These are phyloP conservation scores for Pseudocercospora eumusae DNA, from an alignment of 2,329 filamentous ascomycete genomes.

Conservation along the genomic window DNA sequence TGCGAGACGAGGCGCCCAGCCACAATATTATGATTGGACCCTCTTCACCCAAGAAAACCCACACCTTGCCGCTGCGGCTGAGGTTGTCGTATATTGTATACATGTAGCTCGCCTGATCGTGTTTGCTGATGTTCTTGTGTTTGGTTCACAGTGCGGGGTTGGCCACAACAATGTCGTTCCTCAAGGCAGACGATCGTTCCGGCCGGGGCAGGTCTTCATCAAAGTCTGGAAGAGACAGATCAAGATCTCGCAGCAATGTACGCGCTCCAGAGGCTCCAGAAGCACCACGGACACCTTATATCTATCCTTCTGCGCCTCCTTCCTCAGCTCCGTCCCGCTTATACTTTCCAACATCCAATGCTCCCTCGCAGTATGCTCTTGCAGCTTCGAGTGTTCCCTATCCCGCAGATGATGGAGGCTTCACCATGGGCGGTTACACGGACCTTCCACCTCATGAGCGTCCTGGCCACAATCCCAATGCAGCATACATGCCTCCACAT, in stretches of 20 bases:
- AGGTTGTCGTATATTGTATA: background rate
- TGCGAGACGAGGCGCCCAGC: slow-evolving; percentile 2
- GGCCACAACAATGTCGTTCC: slow-evolving; percentile 25
- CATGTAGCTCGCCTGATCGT: background rate
- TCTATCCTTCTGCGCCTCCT: slow-evolving; percentile 25
- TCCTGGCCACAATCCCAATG: slow-evolving; percentile 39
- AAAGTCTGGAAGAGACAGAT: slow-evolving; percentile 39
- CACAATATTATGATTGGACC: slow-evolving; percentile 4
- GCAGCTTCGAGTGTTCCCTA: slow-evolving; percentile 30
- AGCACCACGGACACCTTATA: slow-evolving; percentile 24
- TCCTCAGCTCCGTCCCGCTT: slow-evolving; percentile 28
- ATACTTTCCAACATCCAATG: slow-evolving; percentile 23
- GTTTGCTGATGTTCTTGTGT: background rate
- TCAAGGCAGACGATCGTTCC: slow-evolving; percentile 46
- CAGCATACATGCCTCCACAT: slow-evolving; percentile 24
- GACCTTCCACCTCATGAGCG: slow-evolving; percentile 50
- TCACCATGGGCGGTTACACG: slow-evolving; percentile 49
- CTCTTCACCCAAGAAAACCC: background rate
- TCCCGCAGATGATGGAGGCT: slow-evolving; percentile 35
- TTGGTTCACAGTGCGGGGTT: background rate
- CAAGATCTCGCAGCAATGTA: slow-evolving; percentile 45
- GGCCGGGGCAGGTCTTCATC: slow-evolving; percentile 48
- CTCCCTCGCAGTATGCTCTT: slow-evolving; percentile 22
- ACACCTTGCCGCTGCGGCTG: slow-evolving; percentile 5
- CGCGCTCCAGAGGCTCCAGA: slow-evolving; percentile 40